Conservation (phyloP, 1,284 basidiomycete species). For the Cutaneotrichosporon cavernicola region DNA sequence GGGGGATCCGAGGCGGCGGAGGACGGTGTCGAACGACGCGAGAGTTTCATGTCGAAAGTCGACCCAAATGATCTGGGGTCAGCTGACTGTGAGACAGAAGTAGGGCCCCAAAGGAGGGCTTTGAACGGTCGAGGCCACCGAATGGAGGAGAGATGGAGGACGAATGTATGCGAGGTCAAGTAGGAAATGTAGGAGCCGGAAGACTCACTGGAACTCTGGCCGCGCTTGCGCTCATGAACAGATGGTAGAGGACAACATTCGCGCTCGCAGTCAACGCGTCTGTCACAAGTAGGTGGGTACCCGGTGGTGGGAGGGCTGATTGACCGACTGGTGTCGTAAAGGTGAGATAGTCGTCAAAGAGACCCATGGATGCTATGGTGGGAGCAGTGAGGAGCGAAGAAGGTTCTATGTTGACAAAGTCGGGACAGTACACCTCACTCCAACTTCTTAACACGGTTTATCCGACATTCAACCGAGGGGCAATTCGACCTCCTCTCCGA, state of each 20-base stretch:
- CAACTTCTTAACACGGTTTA: neutral
- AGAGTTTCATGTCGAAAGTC: conserved; percentile 44
- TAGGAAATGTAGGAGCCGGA: neutral
- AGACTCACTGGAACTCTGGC: conserved; percentile 26
- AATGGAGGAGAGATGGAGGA: neutral
- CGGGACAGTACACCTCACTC: neutral
- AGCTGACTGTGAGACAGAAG: neutral
- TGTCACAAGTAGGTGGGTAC: conserved; percentile 44
- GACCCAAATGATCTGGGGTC: conserved; percentile 37
- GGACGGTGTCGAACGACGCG: conserved; percentile 31
- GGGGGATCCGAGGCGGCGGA: conserved; percentile 16
- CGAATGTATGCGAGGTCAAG: no score
- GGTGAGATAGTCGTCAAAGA: conserved; percentile 8
- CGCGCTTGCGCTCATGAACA: conserved; percentile 36
- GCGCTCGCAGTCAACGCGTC: conserved; percentile 46
- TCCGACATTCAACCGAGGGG: neutral
- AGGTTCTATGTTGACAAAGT: neutral
- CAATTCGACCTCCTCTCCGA: neutral
- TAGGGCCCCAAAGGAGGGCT: neutral
- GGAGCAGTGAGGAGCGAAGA: neutral
- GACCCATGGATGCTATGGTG: neutral
- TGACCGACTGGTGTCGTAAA: neutral
- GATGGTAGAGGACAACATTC: conserved; percentile 45
- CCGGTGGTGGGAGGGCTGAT: conserved; percentile 38
- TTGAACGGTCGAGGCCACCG: neutral